Evolutionary conservation across 495 filamentous ascomycete species (phyloP), one percentile per base, ranked within the genome.

Genomic region (Barbatosphaeria neglecta): DNA sequence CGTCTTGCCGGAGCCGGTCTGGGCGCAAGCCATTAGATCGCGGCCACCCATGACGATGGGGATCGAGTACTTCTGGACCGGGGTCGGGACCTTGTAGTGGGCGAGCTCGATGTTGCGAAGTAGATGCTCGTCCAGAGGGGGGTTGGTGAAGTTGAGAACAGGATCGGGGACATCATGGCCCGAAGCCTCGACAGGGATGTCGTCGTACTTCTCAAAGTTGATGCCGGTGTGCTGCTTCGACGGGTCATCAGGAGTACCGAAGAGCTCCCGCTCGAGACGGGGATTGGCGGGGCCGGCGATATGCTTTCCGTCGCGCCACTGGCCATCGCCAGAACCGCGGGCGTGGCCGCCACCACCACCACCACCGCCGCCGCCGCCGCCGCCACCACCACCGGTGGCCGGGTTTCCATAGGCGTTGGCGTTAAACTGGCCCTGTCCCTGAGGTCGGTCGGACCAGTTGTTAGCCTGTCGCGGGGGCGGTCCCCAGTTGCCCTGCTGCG

Each of bases 201-300:
- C 92, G 58, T 98, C 92, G 67, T 98, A 98, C 72, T 98, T 98
- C 70, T 95, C 81, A 60, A 98, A 98, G 75, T 98, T 98, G 81
- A 98, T 97, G 60, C 92, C 92, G 17, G 86, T 95, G 56, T 87
- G 85, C 64, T 95, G 84, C 72, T 95, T 96, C 51, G 84, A 78
- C 46, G 89, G 88, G 58, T 97, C 92, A 64, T 97, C 92, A 51
- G 87, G 77, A 37, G 84, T 80, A 59, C 92, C 92, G 66, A 96
- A 98, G 39, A 98, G 82, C 57, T 98, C 92, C 60, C 89, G 88
- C 73, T 98, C 92, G 20, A 92, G 48, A 54, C 90, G 88, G 45
- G 82, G 75, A 66, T 97, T 96, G 48, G 84, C 58, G 47, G 87
- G 84, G 42, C 93, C 92, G 54, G 90, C 80, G 55, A 94, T 73